Base-by-base conservation (phyloP, 495 filamentous ascomycete species). In the Penicillium waksmanii region DNA sequence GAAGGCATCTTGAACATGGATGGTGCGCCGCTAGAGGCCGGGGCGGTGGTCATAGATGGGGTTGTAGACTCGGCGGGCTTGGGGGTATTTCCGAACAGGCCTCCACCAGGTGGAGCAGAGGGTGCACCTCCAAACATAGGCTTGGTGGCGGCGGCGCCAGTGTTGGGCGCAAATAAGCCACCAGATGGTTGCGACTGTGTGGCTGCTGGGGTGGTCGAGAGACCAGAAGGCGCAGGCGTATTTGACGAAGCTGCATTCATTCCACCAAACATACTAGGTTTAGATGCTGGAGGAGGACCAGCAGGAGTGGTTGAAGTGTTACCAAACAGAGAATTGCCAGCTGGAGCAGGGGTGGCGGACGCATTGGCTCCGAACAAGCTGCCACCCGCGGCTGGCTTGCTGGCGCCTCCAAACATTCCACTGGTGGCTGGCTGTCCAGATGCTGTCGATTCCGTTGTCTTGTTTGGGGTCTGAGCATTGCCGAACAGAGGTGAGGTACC, bases 221-320 rank as follows among this genome's bases (percentile, higher is more conserved):
- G 56, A 12, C 66, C 40, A 3, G 61, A 43, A 10, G 68, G 57
- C 3, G 68, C 60, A 25, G 71, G 57, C 2, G 74, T 65, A 15
- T 68, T 64, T 40, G 69, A 62, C 13, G 63, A 50, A 15, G 50
- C 62, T 8, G 64, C 50, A 51, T 65, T 72, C 69, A 63, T 18
- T 12, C 46, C 56, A 33, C 71, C 73, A 61, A 80, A 80, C 0
- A 77, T 63, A 57, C 59, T 66, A 11, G 76, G 46, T 49, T 77
- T 78, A 33, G 73, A 68, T 52, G 60, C 72, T 9, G 85, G 85
- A 19, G 86, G 86, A 61, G 83, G 84, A 34, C 85, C 85, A 53
- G 85, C 86, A 43, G 86, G 86, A 56, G 86, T 89, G 33, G 86
- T 89, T 2, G 85, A 88, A 27, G 74, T 70, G 38, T 76, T 74